These are phyloP conservation scores for Penicillium thymicola DNA, from an alignment of 2,329 filamentous ascomycete genomes.

Conservation along the genomic window DNA sequence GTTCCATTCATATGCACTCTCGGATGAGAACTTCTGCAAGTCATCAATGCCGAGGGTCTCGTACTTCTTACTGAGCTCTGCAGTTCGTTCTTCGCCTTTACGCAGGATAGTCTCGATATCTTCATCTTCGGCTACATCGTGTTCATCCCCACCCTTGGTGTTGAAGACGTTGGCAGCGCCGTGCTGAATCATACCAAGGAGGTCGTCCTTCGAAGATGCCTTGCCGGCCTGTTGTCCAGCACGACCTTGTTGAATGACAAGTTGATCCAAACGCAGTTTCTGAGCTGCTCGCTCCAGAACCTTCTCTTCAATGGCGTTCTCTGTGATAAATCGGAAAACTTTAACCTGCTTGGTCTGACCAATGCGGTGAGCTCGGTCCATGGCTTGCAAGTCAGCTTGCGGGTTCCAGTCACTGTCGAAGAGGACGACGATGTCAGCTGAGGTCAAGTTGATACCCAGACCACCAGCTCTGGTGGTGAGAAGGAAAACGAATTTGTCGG, in stretches of 20 bases:
- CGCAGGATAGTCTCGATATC: conserved; percentile 83
- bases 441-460: conserved; percentile 92
- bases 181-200: conserved; percentile 97
- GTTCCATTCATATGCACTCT: conserved; percentile 98
- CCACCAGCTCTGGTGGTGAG: conserved; percentile 94
- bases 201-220: conserved; percentile 90
- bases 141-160: conserved; percentile 60
- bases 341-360: conserved; percentile 97
- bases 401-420: conserved; percentile 99
- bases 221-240: conserved; percentile 87
- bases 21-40: conserved; percentile 93
- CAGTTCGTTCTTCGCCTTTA: conserved; percentile 83
- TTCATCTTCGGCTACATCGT: conserved; percentile 71
- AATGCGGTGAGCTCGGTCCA: conserved; percentile 98
- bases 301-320: conserved; percentile 98
- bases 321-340: conserved; percentile 94
- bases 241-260: conserved; percentile 96
- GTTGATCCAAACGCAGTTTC: conserved; percentile 90
- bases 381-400: conserved; percentile 95
- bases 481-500: conserved; percentile 95
- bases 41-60: conserved; percentile 97
- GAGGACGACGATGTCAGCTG: conserved; percentile 90
- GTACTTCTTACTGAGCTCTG: conserved; percentile 86
- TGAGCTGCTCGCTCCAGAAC: conserved; percentile 94
- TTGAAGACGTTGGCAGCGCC: conserved; percentile 94